Percentiles rank a stretch among this genome's conserved stretches.
Evolutionary conservation across 2,329 filamentous ascomycete species (phyloP).

Genomic region (Peltaster fructicola): DNA sequence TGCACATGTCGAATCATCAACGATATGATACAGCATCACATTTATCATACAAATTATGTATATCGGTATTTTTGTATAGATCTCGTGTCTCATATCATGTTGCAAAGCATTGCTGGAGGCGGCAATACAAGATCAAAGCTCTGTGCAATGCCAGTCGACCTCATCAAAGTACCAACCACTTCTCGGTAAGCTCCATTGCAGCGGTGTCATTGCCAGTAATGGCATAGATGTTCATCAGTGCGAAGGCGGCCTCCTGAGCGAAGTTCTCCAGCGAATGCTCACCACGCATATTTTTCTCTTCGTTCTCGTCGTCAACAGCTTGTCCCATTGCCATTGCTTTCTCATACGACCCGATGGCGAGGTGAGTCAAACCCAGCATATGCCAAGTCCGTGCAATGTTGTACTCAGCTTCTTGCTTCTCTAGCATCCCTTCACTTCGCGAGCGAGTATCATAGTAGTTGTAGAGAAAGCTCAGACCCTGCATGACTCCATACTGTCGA

Average conservation of each 20-base stretch:
- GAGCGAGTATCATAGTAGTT: conserved; percentile 49
- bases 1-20: too few species aligned
- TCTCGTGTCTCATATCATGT: conserved; percentile 4
- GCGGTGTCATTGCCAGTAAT: conserved; percentile 44
- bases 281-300: conserved; percentile 14
- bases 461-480: conserved; percentile 67
- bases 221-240: conserved; percentile 49
- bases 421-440: conserved; percentile 21
- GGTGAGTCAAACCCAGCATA: conserved; percentile 50
- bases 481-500: conserved; percentile 68
- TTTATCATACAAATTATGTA: too few species aligned
- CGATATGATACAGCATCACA: too few species aligned
- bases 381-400: conserved; percentile 66
- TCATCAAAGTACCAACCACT: conserved; percentile 30
- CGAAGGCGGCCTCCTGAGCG: conserved; percentile 54
- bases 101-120: too few species aligned
- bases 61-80: too few species aligned
- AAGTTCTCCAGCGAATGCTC: conserved; percentile 38
- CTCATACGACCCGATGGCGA: conserved; percentile 58
- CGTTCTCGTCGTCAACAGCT: conserved; percentile 22
- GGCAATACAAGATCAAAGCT: too few species aligned
- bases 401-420: conserved; percentile 53
- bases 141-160: too few species aligned
- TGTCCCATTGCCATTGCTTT: conserved; percentile 34
- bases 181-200: conserved; percentile 42